phyloP scores from a whole-genome alignment of 768 basidiomycete species.

The Boletus barrowsii region DNA sequence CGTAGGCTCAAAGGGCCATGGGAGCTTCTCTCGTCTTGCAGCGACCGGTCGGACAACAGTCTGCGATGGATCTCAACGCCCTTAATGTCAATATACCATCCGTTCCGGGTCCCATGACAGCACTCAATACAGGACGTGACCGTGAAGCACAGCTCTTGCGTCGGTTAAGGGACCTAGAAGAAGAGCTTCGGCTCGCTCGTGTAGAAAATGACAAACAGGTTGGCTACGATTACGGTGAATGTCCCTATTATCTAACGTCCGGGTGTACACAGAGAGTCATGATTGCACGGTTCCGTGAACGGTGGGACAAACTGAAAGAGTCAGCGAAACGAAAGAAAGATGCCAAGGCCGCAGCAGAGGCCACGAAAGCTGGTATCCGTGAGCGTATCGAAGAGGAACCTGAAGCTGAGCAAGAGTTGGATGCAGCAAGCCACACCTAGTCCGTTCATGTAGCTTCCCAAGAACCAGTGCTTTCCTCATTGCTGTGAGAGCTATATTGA shows the following conservation, averaged over 20 bases:
- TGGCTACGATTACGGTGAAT: slow-evolving; percentile 20
- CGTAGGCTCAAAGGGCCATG: slow-evolving; percentile 77
- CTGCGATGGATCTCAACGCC: slow-evolving; percentile 49
- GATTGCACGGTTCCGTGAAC: slow-evolving; percentile 78
- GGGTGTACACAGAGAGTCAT: slow-evolving; percentile 62
- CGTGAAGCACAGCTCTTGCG: slow-evolving; percentile 51
- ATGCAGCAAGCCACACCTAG: slow-evolving; percentile 18
- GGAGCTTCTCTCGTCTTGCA: slow-evolving; percentile 61
- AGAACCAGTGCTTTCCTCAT: slow-evolving; percentile 3
- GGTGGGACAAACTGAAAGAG: slow-evolving; percentile 89
- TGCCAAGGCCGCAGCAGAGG: slow-evolving; percentile 53
- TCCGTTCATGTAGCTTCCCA: not conserved
- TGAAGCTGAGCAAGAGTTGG: slow-evolving; percentile 60
- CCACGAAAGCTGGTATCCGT: slow-evolving; percentile 43
- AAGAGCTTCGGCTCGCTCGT: slow-evolving; percentile 61
- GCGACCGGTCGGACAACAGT: slow-evolving; percentile 36
- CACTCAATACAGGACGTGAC: slow-evolving; percentile 51
- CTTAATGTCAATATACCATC: slow-evolving; percentile 58
- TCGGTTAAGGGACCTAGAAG: slow-evolving; percentile 72
- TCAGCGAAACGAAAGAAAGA: slow-evolving; percentile 84
- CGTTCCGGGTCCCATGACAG: slow-evolving; percentile 44
- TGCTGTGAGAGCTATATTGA: slow-evolving; percentile 3
- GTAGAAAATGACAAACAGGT: slow-evolving; percentile 84
- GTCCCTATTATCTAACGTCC: slow-evolving; percentile 10
- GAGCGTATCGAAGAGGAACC: slow-evolving; percentile 71